Percentiles rank a stretch among this genome's conserved stretches.
These are phyloP conservation scores for Vanrija pseudolonga DNA, from an alignment of 1,284 basidiomycete species.

Conservation along the genomic window DNA sequence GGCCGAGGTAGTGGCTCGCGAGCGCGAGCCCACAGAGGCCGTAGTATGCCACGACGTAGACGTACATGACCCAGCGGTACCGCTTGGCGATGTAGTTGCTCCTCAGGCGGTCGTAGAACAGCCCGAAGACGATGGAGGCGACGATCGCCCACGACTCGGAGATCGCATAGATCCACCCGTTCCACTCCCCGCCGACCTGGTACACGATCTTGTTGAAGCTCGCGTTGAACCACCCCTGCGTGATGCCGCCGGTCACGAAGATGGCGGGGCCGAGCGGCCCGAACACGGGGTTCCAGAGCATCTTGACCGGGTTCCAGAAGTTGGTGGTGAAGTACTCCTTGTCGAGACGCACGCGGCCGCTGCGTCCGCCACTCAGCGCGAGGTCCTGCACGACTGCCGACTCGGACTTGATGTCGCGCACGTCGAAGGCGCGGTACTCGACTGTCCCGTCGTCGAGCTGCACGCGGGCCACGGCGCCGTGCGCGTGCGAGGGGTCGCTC, in stretches of 20 bases:
- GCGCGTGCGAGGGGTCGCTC: too few relatives aligned
- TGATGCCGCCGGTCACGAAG: constrained; percentile 17
- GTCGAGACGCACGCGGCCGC: neutral
- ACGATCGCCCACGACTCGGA: constrained; percentile 14
- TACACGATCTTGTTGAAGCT: constrained; percentile 15
- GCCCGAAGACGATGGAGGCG: constrained; percentile 12
- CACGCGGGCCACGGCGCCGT: constrained; percentile 5
- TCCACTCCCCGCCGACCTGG: constrained; percentile 17
- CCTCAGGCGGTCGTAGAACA: constrained; percentile 18
- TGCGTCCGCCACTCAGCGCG: constrained; percentile 4
- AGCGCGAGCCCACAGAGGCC: constrained; percentile 12
- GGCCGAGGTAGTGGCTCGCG: constrained; percentile 8
- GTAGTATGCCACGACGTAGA: constrained; percentile 12
- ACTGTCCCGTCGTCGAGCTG: constrained; percentile 13
- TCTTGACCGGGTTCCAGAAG: constrained; percentile 13
- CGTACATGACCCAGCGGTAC: constrained; percentile 19
- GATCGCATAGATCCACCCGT: constrained; percentile 19
- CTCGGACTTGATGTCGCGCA: constrained; percentile 7
- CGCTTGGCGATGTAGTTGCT: constrained; percentile 7
- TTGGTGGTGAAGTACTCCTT: constrained; percentile 2
- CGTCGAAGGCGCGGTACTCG: constrained; percentile 8
- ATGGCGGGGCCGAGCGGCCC: constrained; percentile 11
- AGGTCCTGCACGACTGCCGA: constrained; percentile 15
- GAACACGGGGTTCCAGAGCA: constrained; percentile 15
- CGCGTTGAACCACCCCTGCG: constrained; percentile 19